Evolutionary conservation across 78 protist species (phyloP), one percentile per base, ranked within the genome.

Genomic region (Anaeramoeba flamelloides): DNA sequence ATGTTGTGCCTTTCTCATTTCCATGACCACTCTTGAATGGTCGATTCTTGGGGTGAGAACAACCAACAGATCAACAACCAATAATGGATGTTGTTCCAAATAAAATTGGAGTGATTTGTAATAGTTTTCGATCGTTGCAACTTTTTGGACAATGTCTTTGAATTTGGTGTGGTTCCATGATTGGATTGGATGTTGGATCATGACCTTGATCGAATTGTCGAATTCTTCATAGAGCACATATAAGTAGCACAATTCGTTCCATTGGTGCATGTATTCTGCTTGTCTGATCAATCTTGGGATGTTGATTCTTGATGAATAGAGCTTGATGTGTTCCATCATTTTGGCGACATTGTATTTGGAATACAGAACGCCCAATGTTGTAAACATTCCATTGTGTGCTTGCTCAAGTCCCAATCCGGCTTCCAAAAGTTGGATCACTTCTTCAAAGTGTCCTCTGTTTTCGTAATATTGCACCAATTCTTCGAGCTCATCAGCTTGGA

Each of bases 361-460:
- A 92, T 96, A 96, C 75, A 97, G 83, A 74, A 91, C 86, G 37
- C 97, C 98, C 53, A 97, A 92, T 87, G 90, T 98, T 2, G 99
- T 98, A 91, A 90, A 96, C 90, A 97, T 91, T 53, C 98, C 98
- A 87, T 87, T 91, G 84, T 92, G 98, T 1, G 99, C 97, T 40
- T 94, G 89, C 85, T 96, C 98, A 69, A 84, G 79, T 3, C 85
- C 88, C 41, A 94, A 82, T 64, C 97, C 98, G 53, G 83, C 81
- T 85, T 93, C 96, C 41, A 95, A n/a, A 34, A 79, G 41, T 36
- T 1, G 38, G 75, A 79, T 84, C 64, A 84, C 65, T 77, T 84
- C 75, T 77, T 79, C 87, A 76, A 84, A 79, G 79, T 75, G 17
- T 36, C 89, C 89, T 3, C 76, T 74, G 30, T 76, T 75, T 84